Evolutionary conservation across 805 yeast species (phyloP).

Genomic region (Saturnispora hagleri): DNA sequence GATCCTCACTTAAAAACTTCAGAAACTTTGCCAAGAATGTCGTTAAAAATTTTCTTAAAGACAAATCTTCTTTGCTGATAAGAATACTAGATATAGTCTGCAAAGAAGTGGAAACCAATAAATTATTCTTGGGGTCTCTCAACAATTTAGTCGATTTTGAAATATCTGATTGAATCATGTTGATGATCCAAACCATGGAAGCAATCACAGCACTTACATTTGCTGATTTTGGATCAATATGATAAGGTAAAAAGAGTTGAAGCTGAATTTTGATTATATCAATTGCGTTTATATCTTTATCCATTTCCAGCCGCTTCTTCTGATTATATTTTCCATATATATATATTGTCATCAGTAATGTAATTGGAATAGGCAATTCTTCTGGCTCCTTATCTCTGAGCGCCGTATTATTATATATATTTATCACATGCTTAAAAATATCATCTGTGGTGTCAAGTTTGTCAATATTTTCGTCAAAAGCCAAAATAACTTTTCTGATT

Average conservation of each 20-base stretch:
- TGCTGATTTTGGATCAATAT: slow-evolving; percentile 17
- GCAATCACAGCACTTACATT: slow-evolving; percentile 15
- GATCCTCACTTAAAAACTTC: slow-evolving; percentile 45
- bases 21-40: slow-evolving; percentile 59
- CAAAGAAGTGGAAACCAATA: slow-evolving; percentile 17
- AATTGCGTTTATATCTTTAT: slow-evolving; percentile 10
- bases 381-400: slow-evolving; percentile 11
- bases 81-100: slow-evolving; percentile 20
- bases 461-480: slow-evolving; percentile 29
- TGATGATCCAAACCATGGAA: slow-evolving; percentile 16
- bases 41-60: slow-evolving; percentile 31
- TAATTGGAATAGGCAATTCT: slow-evolving; percentile 10
- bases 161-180: slow-evolving; percentile 12
- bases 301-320: slow-evolving; percentile 1
- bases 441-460: slow-evolving; percentile 28
- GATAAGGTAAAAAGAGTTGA: slow-evolving; percentile 33
- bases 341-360: slow-evolving; percentile 12
- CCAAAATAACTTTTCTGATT: slow-evolving; percentile 29
- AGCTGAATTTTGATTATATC: slow-evolving; percentile 34
- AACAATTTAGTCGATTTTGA: slow-evolving; percentile 2
- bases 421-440: slow-evolving; percentile 32
- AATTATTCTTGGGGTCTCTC: slow-evolving; percentile 3
- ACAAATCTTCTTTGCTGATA: slow-evolving; percentile 13
- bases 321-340: slow-evolving; percentile 20
- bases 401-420: slow-evolving; percentile 31